These are phyloP conservation scores for Citrus mangshanensis DNA, from an alignment of 345 rosid species.

Conservation along the genomic window DNA sequence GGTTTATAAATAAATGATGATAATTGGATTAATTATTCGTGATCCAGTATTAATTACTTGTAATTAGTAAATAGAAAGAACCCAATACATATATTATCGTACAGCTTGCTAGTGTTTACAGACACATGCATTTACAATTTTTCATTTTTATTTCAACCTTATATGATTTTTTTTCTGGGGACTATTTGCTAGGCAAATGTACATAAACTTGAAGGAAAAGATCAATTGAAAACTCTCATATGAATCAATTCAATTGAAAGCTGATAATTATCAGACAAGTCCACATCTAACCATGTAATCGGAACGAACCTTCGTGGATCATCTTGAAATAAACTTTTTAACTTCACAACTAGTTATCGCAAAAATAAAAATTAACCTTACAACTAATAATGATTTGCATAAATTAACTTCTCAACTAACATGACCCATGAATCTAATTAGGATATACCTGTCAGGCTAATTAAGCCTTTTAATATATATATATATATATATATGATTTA, in stretches of 20 bases:
- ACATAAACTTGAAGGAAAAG: neutral
- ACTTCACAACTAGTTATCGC: conserved; percentile 7
- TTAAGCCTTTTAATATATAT: no score
- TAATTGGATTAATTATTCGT: no score
- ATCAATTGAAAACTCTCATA: neutral
- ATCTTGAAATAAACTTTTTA: conserved; percentile 1
- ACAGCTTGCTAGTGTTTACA: no score
- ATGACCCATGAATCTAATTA: neutral
- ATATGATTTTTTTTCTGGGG: no score
- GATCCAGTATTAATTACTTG: no score
- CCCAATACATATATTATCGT: no score
- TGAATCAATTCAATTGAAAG: neutral
- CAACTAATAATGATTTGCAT: conserved; percentile 8
- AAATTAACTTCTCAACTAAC: conserved; percentile 6
- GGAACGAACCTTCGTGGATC: neutral
- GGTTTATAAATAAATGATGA: no score
- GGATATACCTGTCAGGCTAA: no score
- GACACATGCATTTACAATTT: no score
- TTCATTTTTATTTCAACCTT: no score
- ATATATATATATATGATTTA: no score
- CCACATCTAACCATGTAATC: neutral
- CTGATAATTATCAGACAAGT: neutral
- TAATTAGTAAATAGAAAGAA: no score
- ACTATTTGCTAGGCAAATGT: neutral
- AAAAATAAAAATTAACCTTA: conserved; percentile 4